Evolutionary conservation across 768 basidiomycete genomes (phyloP).

Genomic region (Calocybe gangraenosa): DNA sequence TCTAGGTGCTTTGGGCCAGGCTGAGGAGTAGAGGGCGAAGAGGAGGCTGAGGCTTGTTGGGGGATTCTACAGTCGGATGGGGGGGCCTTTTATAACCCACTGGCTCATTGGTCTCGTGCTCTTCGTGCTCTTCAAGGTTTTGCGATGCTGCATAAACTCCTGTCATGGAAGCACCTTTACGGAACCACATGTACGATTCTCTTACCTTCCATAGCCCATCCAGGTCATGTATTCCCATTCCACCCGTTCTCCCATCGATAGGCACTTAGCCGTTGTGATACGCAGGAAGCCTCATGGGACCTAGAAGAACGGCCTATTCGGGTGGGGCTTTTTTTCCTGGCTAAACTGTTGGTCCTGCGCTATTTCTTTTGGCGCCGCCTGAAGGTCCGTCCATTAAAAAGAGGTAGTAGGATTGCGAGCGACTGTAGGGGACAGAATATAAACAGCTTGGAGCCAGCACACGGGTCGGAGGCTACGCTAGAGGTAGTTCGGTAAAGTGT

Average conservation of each 20-base stretch:
- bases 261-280: conserved; percentile 2
- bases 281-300: conserved; percentile 12
- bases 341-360: too few species aligned
- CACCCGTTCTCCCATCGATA: conserved; percentile 20
- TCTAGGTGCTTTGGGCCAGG: too few species aligned
- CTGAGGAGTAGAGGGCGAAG: neutral
- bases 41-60: too few species aligned
- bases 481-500: conserved; percentile 1
- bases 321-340: too few species aligned
- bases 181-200: conserved; percentile 16
- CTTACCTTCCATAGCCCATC: conserved; percentile 19
- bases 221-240: conserved; percentile 13
- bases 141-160: conserved; percentile 17
- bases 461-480: too few species aligned
- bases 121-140: conserved; percentile 5
- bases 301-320: conserved; percentile 2
- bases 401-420: neutral
- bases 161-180: conserved; percentile 20
- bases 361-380: neutral
- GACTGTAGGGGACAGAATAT: neutral
- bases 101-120: conserved; percentile 7
- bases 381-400: neutral
- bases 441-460: too few species aligned
- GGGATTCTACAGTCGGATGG: neutral
- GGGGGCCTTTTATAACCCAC: conserved; percentile 3